Percentiles rank a stretch among this genome's conserved stretches.
These are phyloP conservation scores for Hypoxylon trugodes DNA, from an alignment of 495 filamentous ascomycete species.

Conservation along the genomic window DNA sequence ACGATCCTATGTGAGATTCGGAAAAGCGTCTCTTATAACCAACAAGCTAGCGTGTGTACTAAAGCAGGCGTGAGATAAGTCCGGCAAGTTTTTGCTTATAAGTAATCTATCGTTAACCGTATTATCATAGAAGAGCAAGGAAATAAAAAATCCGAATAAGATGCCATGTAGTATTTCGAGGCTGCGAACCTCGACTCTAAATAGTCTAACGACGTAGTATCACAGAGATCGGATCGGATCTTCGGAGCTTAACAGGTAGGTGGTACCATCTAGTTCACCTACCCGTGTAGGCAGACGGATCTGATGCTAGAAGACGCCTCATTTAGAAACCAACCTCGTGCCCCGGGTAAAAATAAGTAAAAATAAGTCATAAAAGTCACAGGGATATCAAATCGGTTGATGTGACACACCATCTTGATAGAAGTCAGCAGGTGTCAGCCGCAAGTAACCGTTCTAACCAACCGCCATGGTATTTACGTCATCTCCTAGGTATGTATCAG, in stretches of 20 bases:
- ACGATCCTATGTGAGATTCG: conserved; percentile 10
- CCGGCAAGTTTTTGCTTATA: no score
- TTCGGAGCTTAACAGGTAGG: background rate
- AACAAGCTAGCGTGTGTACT: background rate
- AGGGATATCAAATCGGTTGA: background rate
- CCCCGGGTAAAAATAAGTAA: background rate
- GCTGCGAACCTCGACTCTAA: no score
- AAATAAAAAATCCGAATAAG: no score
- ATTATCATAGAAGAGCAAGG: background rate
- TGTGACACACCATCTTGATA: conserved; percentile 8
- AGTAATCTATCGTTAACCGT: background rate
- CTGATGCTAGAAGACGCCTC: background rate
- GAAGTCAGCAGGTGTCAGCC: conserved; percentile 28
- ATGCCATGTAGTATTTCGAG: no score
- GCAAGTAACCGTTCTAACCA: background rate
- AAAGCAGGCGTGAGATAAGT: no score
- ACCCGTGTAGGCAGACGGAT: background rate
- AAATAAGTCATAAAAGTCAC: no score
- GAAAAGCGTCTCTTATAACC: background rate
- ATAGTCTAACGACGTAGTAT: no score
- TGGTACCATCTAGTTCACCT: no score
- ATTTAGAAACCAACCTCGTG: conserved; percentile 19
- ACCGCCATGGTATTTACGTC: background rate
- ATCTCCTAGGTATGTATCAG: no score
- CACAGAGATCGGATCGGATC: no score